Evolutionary conservation across 139 green algal species (phyloP).

Genomic region (Limnomonas spitsbergensis): DNA sequence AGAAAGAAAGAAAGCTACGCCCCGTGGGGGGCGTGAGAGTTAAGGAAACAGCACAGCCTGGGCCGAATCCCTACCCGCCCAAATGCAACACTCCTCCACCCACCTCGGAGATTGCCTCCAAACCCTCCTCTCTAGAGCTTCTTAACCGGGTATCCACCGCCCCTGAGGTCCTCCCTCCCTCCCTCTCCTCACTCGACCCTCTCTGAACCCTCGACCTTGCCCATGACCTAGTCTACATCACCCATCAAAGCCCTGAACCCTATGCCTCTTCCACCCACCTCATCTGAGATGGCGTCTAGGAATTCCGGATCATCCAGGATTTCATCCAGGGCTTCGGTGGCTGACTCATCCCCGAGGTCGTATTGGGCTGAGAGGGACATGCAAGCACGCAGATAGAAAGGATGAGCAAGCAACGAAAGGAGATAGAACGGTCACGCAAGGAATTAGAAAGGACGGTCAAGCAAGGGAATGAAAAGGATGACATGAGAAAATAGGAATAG

Average conservation of each 20-base stretch:
- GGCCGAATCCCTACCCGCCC: no score
- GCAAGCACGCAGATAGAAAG: neutral
- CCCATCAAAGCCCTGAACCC: neutral
- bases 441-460: neutral
- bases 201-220: neutral
- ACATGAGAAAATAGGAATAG: neutral
- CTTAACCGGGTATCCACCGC: neutral
- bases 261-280: slow-evolving; percentile 10
- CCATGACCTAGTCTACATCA: neutral
- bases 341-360: slow-evolving; percentile 11
- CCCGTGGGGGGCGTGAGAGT: no score
- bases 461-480: neutral
- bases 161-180: no score
- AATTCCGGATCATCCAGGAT: slow-evolving; percentile 35
- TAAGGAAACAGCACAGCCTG: no score
- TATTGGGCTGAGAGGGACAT: slow-evolving; percentile 18
- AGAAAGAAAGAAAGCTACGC: no score
- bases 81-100: no score
- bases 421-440: neutral
- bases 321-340: slow-evolving; percentile 20
- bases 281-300: slow-evolving; percentile 31
- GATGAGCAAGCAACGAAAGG: neutral
- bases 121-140: neutral
- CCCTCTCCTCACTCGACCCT: no score
- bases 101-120: neutral